Evolutionary conservation across 768 basidiomycete genomes (phyloP).

Genomic region (Hygrophoropsis aurantiaca): DNA sequence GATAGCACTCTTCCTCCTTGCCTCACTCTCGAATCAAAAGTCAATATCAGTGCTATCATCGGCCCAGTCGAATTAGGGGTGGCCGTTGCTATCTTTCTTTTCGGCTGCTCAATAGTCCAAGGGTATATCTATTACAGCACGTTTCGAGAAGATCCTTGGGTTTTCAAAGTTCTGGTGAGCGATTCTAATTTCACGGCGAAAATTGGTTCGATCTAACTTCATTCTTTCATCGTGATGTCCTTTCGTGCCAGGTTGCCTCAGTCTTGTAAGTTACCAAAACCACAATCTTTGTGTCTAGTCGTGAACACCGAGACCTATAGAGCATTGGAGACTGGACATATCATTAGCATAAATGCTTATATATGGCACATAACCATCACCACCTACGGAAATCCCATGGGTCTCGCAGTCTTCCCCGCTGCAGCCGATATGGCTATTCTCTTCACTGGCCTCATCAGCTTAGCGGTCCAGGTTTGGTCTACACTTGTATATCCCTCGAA

Average conservation of each 20-base stretch:
- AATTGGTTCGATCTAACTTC: neutral
- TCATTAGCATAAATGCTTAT: neutral
- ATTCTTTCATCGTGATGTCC: no score
- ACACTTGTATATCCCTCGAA: no score
- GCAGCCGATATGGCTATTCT: neutral
- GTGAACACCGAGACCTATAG: no score
- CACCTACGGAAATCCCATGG: neutral
- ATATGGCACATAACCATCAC: slow-evolving; percentile 6
- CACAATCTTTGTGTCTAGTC: neutral
- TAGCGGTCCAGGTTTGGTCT: slow-evolving; percentile 1
- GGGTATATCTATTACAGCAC: slow-evolving; percentile 11
- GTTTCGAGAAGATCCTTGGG: slow-evolving; percentile 8
- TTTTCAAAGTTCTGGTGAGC: slow-evolving; percentile 3
- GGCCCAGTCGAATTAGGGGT: slow-evolving; percentile 13
- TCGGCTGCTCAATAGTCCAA: slow-evolving; percentile 13
- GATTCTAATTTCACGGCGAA: no score
- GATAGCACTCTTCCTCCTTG: no score
- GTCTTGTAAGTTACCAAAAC: neutral
- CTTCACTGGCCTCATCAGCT: neutral
- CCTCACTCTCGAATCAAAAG: no score
- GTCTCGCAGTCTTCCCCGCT: slow-evolving; percentile 1
- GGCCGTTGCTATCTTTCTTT: slow-evolving; percentile 7
- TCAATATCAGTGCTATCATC: neutral
- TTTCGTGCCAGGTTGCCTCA: neutral
- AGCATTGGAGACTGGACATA: slow-evolving; percentile 1